Conservation (phyloP, 2,329 filamentous ascomycete genomes). For the Stachybotrys chlorohalonatus region DNA sequence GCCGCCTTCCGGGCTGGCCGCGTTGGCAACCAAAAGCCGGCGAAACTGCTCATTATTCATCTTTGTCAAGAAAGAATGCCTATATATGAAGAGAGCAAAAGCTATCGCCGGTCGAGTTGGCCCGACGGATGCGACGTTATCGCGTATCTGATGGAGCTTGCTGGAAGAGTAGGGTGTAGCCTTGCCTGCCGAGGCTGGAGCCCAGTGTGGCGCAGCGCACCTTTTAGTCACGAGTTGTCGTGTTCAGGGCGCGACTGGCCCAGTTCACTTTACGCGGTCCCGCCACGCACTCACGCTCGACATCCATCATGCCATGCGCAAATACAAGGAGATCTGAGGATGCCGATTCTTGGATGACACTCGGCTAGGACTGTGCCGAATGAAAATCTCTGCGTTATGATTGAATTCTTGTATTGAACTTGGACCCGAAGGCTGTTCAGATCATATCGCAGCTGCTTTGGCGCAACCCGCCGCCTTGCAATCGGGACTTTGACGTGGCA, state of each 20-base stretch:
- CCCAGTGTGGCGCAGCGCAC: conserved; percentile 9
- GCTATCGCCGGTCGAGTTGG: background rate
- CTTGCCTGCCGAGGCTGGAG: conserved; percentile 5
- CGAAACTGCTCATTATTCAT: conserved; percentile 99
- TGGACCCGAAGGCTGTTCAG: too few relatives aligned
- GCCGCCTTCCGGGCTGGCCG: conserved; percentile 27
- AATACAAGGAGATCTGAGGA: too few relatives aligned
- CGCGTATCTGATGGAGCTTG: too few relatives aligned
- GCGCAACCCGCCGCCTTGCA: too few relatives aligned
- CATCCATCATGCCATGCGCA: too few relatives aligned
- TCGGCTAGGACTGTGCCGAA: too few relatives aligned
- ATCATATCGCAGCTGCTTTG: too few relatives aligned
- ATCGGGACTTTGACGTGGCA: too few relatives aligned
- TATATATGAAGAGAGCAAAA: background rate
- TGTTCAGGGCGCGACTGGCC: conserved; percentile 18
- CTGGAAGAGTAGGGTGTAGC: too few relatives aligned
- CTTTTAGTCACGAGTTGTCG: conserved; percentile 28
- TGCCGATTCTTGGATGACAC: too few relatives aligned
- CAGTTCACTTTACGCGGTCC: conserved; percentile 27
- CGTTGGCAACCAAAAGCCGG: conserved; percentile 54
- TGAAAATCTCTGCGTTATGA: too few relatives aligned
- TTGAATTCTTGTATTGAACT: too few relatives aligned
- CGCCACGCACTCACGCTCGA: background rate
- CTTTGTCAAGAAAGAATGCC: background rate
- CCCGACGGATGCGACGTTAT: background rate